Evolutionary conservation across 73 alveolate genomes (phyloP).

Genomic region (Symbiodinium pilosum): DNA sequence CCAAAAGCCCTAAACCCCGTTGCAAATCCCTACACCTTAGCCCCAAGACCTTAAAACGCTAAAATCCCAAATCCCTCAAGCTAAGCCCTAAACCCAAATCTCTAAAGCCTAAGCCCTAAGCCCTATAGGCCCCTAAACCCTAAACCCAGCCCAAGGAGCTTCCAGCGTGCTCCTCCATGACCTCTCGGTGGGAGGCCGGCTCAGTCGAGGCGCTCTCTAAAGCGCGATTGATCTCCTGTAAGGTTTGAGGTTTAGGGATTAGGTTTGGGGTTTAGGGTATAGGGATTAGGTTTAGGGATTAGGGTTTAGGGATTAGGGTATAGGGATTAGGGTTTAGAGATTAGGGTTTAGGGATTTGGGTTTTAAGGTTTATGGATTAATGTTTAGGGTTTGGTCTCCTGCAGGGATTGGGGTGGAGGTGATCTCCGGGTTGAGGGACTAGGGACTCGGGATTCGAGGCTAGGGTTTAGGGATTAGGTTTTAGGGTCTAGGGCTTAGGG

Average conservation of each 20-base stretch:
- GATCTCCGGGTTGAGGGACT: too few species aligned
- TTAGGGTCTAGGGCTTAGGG: too few species aligned
- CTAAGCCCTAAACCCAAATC: neutral
- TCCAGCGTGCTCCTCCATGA: slow-evolving; percentile 35
- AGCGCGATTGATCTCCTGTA: slow-evolving; percentile 60
- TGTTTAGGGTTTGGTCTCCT: neutral
- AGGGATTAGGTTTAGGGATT: too few species aligned
- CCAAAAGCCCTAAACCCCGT: neutral
- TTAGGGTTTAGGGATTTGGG: too few species aligned
- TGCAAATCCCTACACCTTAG: neutral
- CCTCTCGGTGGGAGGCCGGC: slow-evolving; percentile 45
- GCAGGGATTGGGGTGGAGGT: neutral
- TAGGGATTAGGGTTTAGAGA: too few species aligned
- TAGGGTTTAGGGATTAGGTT: too few species aligned
- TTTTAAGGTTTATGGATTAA: too few species aligned
- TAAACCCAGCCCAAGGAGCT: neutral
- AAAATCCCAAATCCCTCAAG: neutral
- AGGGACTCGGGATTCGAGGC: too few species aligned
- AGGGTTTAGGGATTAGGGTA: too few species aligned
- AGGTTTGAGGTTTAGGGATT: too few species aligned
- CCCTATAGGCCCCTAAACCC: neutral
- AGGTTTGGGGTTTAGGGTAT: too few species aligned
- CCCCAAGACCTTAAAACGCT: neutral
- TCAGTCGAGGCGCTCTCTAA: slow-evolving; percentile 45
- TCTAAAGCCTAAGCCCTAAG: neutral